Evolutionary conservation across 2,329 filamentous ascomycete species (phyloP), one percentile per base, ranked within the genome.

Genomic region (Claviceps pazoutovae): DNA sequence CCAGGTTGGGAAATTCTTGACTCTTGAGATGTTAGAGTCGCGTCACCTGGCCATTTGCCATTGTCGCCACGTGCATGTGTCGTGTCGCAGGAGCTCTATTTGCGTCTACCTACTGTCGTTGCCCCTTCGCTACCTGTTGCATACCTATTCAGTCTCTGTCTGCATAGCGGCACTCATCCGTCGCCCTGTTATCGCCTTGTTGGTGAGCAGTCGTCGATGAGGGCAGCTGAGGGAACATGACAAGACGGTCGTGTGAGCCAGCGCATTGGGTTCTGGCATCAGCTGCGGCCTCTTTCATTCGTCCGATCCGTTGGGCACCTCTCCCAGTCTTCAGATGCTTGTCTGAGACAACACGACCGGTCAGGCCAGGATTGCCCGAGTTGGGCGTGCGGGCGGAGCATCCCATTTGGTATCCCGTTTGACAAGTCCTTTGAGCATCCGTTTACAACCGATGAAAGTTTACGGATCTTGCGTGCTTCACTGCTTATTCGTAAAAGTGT

Each of bases 301-400:
- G 6, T 36, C 5, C 34, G 21, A 30, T 36, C 34, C 17, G 13
- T 43, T 49, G 23, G 48, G 23, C 48, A 21, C 30, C 41, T 26
- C 13, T 11, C 38, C 17, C 14, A 42, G 26, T 30, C 26, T 30
- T 6, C 26, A 21, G 42, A 39, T 34, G 19, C 36, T 13, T 34
- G 34, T 44, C 46, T 51, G 39, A 45, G 52, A 53, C 49, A 45
- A 49, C 52, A 53, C 52, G 52, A 51, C 52, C 49, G 52, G 52
- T 53, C 49, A 53, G 52, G 37, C 43, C 19, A 41, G 23, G 41
- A 50, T 50, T 34, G 30, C 30, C 9, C 30, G 9, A 34, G 30
- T 34, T 11, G 30, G 30, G 30, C 30, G 30, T 34, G 30, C 30
- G 41, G 23, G 19, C 49, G 52, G 52, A 51, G 52, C 46, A 49